Evolutionary conservation across 2,329 filamentous ascomycete species (phyloP), one percentile per base, ranked within the genome.

Genomic region (Nemania abortiva): DNA sequence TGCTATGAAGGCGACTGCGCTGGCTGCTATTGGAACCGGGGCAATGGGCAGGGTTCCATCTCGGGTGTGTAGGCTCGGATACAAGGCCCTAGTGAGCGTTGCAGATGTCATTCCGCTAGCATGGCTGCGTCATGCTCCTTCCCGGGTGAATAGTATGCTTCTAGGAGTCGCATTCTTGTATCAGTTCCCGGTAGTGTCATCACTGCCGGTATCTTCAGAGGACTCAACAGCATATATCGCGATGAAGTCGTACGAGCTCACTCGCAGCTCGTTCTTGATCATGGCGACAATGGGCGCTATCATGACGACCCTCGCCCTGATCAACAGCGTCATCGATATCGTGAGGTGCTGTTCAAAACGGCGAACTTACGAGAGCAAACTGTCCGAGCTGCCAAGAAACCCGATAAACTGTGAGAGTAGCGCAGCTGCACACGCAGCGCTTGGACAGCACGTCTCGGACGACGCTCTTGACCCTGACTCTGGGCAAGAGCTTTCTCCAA

Each of bases 171-270:
- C 18, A 4, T 11, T 61, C 15, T 10, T 50, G 47, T 52, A 42
- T 20, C 49, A 47, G 9, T 18, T 18, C 22, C 50, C 10, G 0
- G 22, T 1, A 9, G 50, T 34, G 18, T 22, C n/a, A 18, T 22
- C 59, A 31, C 37, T 55, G 13, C 59, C 59, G 47, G 6, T 31
- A 10, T 5, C 34, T 54, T 54, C 49, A 11, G 31, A 1, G 3
- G 59, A 34, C 31, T 2, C 1, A 1, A 18, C 15, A 10, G 29
- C 50, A 2, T 34, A 62, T 22, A 42, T 62, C 13, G 59, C 49
- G 3, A 31, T 47, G 6, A 55, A 62, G 29, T 54, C 59, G 10
- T 54, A 54, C 18, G 27, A 62, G 22, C 18, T 62, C 15, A 34
- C 24, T 47, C 49, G 50, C 13, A 54, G 9, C 10, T 54, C 59